Conservation (phyloP, 2,329 filamentous ascomycete species). For the Fusarium paranaense region DNA sequence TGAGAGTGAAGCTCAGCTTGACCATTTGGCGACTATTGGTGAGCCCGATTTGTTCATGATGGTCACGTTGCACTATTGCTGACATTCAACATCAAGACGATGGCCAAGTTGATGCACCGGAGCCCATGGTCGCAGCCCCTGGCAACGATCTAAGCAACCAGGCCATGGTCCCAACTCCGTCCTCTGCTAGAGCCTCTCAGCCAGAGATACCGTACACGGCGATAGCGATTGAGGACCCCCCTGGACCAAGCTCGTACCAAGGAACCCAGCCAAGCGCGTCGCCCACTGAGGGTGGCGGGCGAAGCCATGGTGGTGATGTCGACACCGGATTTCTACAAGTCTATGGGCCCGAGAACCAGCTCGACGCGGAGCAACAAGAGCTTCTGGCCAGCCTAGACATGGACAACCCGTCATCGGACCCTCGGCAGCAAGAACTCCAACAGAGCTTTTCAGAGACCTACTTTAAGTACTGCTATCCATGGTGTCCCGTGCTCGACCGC, state of each 20-base stretch:
- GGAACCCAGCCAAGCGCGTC: constrained; percentile 31
- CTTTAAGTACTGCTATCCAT: constrained; percentile 55
- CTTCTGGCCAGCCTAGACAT: constrained; percentile 43
- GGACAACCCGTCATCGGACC: constrained; percentile 29
- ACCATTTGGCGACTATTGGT: neutral
- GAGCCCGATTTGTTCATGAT: neutral
- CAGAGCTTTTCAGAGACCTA: constrained; percentile 57
- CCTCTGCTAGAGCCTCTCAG: neutral
- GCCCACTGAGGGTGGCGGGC: constrained; percentile 31
- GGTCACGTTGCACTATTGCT: neutral
- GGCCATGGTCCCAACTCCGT: constrained; percentile 9
- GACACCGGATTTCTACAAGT: constrained; percentile 51
- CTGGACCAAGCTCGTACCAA: neutral
- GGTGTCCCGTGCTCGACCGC: constrained; percentile 55
- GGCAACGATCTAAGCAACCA: neutral
- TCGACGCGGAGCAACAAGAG: constrained; percentile 46
- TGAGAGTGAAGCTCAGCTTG: neutral
- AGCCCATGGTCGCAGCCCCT: neutral
- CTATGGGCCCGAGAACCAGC: constrained; percentile 49
- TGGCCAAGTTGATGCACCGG: neutral
- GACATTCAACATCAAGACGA: neutral
- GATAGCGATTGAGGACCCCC: neutral
- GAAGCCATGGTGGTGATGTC: constrained; percentile 47
- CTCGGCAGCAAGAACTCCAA: constrained; percentile 44
- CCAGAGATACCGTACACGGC: constrained; percentile 4